A percentile compares a stretch with the other conserved stretches of the same genome.
Conservation (phyloP, 345 rosid genomes). For the Fremontodendron californicum region DNA sequence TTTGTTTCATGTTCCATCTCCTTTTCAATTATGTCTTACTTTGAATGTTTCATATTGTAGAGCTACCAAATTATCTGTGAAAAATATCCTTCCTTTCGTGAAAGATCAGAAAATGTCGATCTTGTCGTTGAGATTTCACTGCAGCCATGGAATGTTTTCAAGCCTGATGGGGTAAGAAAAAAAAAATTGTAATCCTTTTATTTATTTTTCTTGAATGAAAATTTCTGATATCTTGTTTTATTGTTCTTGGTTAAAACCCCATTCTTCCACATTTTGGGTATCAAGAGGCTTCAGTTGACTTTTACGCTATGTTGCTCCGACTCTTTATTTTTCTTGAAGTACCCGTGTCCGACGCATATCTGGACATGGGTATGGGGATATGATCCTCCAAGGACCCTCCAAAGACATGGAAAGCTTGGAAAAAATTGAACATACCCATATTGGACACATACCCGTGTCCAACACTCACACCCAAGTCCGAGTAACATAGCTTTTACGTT, state of each 20-base stretch:
- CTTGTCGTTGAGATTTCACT: constrained; percentile 93
- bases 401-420: too few relatives aligned
- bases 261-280: background rate
- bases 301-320: too few relatives aligned
- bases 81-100: constrained; percentile 88
- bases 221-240: background rate
- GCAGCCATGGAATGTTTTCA: constrained; percentile 98
- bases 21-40: constrained; percentile 13
- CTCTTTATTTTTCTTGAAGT: too few relatives aligned
- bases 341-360: too few relatives aligned
- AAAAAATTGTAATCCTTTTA: background rate
- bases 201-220: background rate
- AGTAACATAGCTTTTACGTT: too few relatives aligned
- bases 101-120: constrained; percentile 93
- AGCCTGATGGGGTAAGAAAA: constrained; percentile 95
- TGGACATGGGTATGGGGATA: too few relatives aligned
- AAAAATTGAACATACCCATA: too few relatives aligned
- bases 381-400: too few relatives aligned
- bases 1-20: background rate
- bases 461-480: too few relatives aligned
- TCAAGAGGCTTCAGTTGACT: background rate
- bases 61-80: constrained; percentile 85
- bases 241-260: background rate
- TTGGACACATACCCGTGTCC: too few relatives aligned
- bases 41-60: constrained; percentile 35